Conservation (phyloP, 768 basidiomycete species). For the Lactarius quietus region DNA sequence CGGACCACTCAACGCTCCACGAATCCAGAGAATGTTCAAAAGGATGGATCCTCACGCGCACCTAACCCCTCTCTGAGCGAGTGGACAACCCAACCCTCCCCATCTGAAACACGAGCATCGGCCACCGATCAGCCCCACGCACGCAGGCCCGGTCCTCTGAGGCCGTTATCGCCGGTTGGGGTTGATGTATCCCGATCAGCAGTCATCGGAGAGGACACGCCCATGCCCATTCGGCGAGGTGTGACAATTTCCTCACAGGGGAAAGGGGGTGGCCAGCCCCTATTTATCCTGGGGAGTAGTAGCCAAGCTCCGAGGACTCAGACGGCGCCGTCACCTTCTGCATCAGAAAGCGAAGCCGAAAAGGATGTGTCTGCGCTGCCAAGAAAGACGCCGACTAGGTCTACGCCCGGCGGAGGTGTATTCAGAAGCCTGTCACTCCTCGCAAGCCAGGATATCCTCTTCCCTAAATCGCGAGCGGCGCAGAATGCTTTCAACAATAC, state of each 20-base stretch:
- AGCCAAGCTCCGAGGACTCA: conserved; percentile 18
- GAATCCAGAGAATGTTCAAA: background rate
- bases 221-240: background rate
- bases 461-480: conserved; percentile 8
- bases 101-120: conserved; percentile 1
- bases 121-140: conserved; percentile 13
- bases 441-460: conserved; percentile 16
- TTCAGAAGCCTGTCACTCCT: conserved; percentile 17
- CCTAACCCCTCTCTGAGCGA: conserved; percentile 7
- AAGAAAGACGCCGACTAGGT: conserved; percentile 9
- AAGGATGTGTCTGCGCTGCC: background rate
- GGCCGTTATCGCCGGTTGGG: background rate
- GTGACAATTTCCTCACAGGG: background rate
- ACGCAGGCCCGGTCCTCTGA: conserved; percentile 8
- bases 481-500: conserved; percentile 3
- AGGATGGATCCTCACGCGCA: conserved; percentile 1
- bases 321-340: conserved; percentile 5
- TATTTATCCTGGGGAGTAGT: conserved; percentile 25
- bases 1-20: background rate
- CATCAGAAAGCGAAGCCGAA: conserved; percentile 18
- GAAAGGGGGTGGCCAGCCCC: background rate
- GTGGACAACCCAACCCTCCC: conserved; percentile 7
- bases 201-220: background rate
- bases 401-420: background rate
- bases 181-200: background rate